Evolutionary conservation across 108 stramenopile species (phyloP), one percentile per base, ranked within the genome.

Genomic region (Nitzschia inconspicua): DNA sequence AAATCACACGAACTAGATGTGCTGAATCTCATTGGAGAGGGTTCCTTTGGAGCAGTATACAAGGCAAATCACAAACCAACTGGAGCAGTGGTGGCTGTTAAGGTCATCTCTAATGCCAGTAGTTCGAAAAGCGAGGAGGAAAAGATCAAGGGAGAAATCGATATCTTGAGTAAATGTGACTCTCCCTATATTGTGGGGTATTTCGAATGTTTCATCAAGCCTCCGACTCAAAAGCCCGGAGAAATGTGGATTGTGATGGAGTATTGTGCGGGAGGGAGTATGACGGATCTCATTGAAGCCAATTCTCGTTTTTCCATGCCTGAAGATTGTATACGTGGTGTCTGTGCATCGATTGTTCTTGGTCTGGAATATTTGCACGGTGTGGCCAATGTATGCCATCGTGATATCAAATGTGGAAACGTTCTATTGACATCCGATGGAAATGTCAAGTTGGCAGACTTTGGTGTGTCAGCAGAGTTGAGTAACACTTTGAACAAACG

Each of bases 241-340:
- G 88, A 92, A 63, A 77, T 95, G 86, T 94, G 93, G 89, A 96
- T 97, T 37, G 87, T 97, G 24, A 94, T 96, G 94, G 95, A 97
- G 66, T 93, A 77, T 63, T 95, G 94, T 60, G 89, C 86, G 29
- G 90, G 89, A 4, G 94, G 95, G 10, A 86, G 84, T 47, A 83
- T 95, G 60, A 75, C 77, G 14, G 93, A 95, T 74, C 47, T 97
- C 27, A 68, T 97, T 27, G 86, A 92, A 57, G 83, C 84, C 3
- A 77, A 77, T 44, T 73, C 70, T 4, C 80, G 80, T 23, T 84
- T 84, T 65, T 60, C 65, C 27, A 47, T 87, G 66, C 82, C 83
- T 4, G 84, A 85, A 57, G 91, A 93, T 49, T 78, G 71, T 35
- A 91, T 97, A 55, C 80, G 86, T 22, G 89, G 88, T 7, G 86